phyloP scores from a whole-genome alignment of 768 basidiomycete genomes.

The Amanita subjunquillea region DNA sequence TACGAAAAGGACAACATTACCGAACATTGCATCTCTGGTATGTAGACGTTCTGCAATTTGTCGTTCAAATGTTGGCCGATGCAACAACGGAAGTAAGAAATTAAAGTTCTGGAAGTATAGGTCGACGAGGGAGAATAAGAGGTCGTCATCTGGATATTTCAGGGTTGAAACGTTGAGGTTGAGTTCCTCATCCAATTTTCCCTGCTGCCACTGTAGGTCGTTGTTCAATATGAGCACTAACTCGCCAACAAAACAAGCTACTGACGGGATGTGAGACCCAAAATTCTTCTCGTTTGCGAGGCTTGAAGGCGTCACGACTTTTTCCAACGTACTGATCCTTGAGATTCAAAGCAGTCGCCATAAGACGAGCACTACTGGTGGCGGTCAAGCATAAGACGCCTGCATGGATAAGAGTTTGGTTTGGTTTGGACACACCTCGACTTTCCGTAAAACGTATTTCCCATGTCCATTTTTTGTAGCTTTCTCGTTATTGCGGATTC shows the following conservation, averaged over 20 bases:
- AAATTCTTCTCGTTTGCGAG: conserved; percentile 31
- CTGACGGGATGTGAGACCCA: conserved; percentile 39
- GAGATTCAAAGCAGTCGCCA: conserved; percentile 46
- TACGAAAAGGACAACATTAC: conserved; percentile 41
- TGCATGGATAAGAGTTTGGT: not conserved
- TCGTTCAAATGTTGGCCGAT: conserved; percentile 58
- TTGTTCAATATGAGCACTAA: not conserved
- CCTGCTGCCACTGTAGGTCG: conserved; percentile 21
- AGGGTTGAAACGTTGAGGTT: conserved; percentile 19
- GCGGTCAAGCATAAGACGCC: not conserved
- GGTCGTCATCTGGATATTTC: conserved; percentile 40
- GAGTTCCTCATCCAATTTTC: conserved; percentile 11
- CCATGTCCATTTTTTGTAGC: conserved; percentile 24
- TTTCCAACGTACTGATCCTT: conserved; percentile 37
- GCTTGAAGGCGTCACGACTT: not conserved
- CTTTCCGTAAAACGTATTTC: conserved; percentile 38
- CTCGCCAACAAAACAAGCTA: conserved; percentile 3
- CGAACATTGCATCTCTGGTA: conserved; percentile 37
- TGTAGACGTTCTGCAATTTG: conserved; percentile 41
- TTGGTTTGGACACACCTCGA: conserved; percentile 23
- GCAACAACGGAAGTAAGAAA: conserved; percentile 52
- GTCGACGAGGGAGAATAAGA: conserved; percentile 45
- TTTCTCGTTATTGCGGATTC: conserved; percentile 16
- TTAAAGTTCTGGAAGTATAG: conserved; percentile 58
- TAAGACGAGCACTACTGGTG: conserved; percentile 36